A percentile compares a stretch with the other conserved stretches of the same genome.
Evolutionary conservation across 2,329 filamentous ascomycete species (phyloP).

Genomic region (Botrytis byssoidea): DNA sequence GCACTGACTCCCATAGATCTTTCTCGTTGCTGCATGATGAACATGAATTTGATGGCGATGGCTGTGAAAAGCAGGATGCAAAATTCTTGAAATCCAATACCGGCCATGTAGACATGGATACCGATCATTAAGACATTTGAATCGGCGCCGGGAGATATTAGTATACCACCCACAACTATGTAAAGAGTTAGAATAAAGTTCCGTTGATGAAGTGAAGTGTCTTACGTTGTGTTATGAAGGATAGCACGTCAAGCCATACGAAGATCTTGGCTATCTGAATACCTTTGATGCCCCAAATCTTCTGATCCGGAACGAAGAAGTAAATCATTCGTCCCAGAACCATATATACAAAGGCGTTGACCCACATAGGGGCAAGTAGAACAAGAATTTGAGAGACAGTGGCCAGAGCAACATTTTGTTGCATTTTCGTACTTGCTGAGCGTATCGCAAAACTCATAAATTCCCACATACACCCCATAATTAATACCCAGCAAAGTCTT

Average conservation of each 20-base stretch:
- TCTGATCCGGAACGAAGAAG: constrained; percentile 41
- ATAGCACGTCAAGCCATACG: constrained; percentile 48
- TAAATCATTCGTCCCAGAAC: constrained; percentile 39
- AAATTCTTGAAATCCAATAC: constrained; percentile 51
- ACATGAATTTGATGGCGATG: constrained; percentile 44
- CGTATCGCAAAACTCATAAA: constrained; percentile 44
- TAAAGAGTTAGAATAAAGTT: constrained; percentile 39
- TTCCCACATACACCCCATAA: constrained; percentile 47
- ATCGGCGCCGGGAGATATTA: constrained; percentile 35
- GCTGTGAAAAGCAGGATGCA: constrained; percentile 50
- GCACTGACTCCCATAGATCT: neutral
- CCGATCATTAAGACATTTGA: constrained; percentile 37
- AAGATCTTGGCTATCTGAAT: constrained; percentile 46
- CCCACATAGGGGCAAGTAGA: constrained; percentile 42
- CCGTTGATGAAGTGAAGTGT: constrained; percentile 29
- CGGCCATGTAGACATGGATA: constrained; percentile 52
- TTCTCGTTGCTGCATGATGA: constrained; percentile 34
- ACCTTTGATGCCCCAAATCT: constrained; percentile 39
- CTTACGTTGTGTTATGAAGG: constrained; percentile 39
- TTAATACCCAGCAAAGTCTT: constrained; percentile 45
- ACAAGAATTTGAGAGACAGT: constrained; percentile 45
- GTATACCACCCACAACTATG: neutral
- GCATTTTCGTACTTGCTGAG: constrained; percentile 41
- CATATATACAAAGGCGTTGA: constrained; percentile 41
- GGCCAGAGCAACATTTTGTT: constrained; percentile 38